Percentiles rank a stretch among this genome's conserved stretches.
Evolutionary conservation across 139 green algal species (phyloP).

Genomic region (Desmodesmus armatus): DNA sequence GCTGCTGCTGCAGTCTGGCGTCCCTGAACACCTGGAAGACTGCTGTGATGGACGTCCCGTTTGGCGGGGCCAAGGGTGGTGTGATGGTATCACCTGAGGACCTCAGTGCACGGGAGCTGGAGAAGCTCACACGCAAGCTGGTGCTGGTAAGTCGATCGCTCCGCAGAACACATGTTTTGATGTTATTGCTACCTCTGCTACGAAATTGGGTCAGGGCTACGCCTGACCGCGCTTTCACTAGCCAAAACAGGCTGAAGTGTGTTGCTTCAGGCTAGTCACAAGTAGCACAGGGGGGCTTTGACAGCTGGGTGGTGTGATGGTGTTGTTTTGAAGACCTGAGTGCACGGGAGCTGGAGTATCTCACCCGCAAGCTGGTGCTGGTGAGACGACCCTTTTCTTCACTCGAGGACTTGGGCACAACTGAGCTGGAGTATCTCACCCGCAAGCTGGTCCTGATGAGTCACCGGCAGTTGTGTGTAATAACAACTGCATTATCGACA

Average conservation of each 20-base stretch:
- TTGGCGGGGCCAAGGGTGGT: constrained; percentile 90
- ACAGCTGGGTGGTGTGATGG: neutral
- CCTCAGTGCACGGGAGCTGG: constrained; percentile 84
- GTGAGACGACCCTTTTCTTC: constrained; percentile 45
- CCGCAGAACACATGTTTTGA: too few relatives aligned
- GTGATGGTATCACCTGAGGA: constrained; percentile 63
- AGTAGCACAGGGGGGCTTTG: neutral
- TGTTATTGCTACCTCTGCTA: too few relatives aligned
- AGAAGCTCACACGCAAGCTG: constrained; percentile 93
- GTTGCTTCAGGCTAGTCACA: too few relatives aligned
- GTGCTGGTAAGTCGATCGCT: constrained; percentile 83
- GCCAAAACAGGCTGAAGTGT: too few relatives aligned
- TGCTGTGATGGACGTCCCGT: constrained; percentile 95
- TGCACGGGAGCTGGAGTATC: constrained; percentile 88
- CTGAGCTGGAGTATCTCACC: constrained; percentile 88
- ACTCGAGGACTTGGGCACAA: too few relatives aligned
- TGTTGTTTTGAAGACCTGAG: too few relatives aligned
- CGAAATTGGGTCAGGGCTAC: too few relatives aligned
- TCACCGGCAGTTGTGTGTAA: too few relatives aligned
- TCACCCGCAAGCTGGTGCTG: constrained; percentile 91
- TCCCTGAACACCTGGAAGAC: constrained; percentile 98
- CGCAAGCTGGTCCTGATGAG: constrained; percentile 85
- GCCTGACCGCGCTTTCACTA: neutral
- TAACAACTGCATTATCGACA: too few relatives aligned
- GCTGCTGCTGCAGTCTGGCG: constrained; percentile 59